phyloP scores from a whole-genome alignment of 2,329 filamentous ascomycete genomes.

The Lachnellula subtilissima region DNA sequence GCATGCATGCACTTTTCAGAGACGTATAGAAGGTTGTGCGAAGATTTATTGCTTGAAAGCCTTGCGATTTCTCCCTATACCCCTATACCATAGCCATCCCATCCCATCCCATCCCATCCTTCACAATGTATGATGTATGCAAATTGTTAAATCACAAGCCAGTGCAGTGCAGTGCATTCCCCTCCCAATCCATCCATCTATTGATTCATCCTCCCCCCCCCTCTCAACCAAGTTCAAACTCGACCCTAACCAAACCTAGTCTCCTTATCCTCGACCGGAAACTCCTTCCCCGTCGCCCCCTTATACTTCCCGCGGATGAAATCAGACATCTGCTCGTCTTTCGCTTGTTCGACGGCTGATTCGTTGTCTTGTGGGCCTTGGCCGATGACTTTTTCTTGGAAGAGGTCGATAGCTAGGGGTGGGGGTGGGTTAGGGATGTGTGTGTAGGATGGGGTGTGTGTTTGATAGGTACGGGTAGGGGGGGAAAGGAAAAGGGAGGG shows the following conservation, averaged over 20 bases:
- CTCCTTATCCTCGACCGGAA: slow-evolving; percentile 67
- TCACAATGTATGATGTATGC: too few species aligned
- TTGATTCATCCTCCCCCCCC: background rate
- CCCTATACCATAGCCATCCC: too few species aligned
- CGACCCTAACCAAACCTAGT: slow-evolving; percentile 32
- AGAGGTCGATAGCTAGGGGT: slow-evolving; percentile 62
- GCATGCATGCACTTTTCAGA: too few species aligned
- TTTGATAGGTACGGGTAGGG: too few species aligned
- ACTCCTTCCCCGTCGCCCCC: slow-evolving; percentile 58
- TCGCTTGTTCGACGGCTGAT: slow-evolving; percentile 71
- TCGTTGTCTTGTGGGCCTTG: slow-evolving; percentile 69
- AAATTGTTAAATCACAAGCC: too few species aligned
- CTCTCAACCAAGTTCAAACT: background rate
- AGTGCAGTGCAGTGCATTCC: background rate
- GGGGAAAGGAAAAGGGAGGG: background rate
- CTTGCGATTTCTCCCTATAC: too few species aligned
- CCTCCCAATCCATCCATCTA: background rate
- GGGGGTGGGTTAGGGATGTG: slow-evolving; percentile 6
- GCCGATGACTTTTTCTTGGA: slow-evolving; percentile 71
- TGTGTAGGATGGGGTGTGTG: background rate
- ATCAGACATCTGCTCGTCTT: slow-evolving; percentile 74
- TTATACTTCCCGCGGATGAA: slow-evolving; percentile 70
- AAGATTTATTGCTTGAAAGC: too few species aligned
- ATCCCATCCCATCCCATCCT: too few species aligned
- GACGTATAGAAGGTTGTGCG: too few species aligned